phyloP scores from a whole-genome alignment of 768 basidiomycete species.

The Phlebiopsis gigantea region DNA sequence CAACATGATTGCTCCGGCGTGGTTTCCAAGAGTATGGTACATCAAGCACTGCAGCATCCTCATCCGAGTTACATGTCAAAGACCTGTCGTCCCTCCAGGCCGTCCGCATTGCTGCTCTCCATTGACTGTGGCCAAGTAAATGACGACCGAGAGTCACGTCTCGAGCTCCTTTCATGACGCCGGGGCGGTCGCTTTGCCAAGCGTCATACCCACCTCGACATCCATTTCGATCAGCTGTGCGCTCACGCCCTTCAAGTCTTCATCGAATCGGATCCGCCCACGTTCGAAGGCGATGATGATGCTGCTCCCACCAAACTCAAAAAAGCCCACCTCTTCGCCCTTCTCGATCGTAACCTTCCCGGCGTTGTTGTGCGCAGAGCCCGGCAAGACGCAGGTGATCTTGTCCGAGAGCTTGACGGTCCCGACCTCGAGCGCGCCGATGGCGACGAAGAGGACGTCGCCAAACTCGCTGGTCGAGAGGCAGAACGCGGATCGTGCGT shows the following conservation, averaged over 20 bases:
- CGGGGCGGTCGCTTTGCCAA: not conserved
- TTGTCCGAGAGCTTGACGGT: slow-evolving; percentile 2
- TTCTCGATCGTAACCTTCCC: slow-evolving; percentile 1
- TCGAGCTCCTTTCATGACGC: not conserved
- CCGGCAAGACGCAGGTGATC: not conserved
- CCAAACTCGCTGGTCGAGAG: slow-evolving; percentile 1
- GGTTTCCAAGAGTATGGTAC: too few species aligned
- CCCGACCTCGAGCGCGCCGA: slow-evolving; percentile 5
- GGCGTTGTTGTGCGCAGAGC: not conserved
- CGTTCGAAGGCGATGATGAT: slow-evolving; percentile 7
- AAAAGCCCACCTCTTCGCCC: slow-evolving; percentile 8
- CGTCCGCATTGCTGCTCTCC: too few species aligned
- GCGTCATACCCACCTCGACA: slow-evolving; percentile 6
- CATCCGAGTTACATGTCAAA: too few species aligned
- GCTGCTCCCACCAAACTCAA: slow-evolving; percentile 8
- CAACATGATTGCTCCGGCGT: too few species aligned
- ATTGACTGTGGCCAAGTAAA: too few species aligned
- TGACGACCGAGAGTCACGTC: too few species aligned
- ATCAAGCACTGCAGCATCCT: too few species aligned
- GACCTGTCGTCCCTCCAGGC: too few species aligned
- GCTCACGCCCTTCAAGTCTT: slow-evolving; percentile 5
- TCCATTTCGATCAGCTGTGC: slow-evolving; percentile 7
- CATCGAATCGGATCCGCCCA: slow-evolving; percentile 3
- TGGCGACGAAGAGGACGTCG: slow-evolving; percentile 6
- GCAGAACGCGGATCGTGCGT: slow-evolving; percentile 7